Conservation (phyloP, 371 early-diverging fungal genomes). For the Mortierella sp. region DNA sequence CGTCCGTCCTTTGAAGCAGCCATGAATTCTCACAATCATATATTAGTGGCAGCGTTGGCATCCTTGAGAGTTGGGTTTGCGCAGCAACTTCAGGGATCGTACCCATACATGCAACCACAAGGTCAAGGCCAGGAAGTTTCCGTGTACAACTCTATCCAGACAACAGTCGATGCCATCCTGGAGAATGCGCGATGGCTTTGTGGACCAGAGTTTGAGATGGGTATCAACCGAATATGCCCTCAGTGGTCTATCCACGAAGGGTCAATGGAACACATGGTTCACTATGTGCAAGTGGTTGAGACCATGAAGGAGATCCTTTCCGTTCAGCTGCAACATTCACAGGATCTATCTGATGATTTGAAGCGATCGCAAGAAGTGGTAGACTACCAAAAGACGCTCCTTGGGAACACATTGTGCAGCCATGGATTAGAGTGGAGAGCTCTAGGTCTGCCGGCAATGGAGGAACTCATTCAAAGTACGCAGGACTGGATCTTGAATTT, state of each 20-base stretch:
- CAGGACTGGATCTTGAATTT: constrained; percentile 48
- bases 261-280: constrained; percentile 40
- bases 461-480: constrained; percentile 30
- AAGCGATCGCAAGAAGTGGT: constrained; percentile 40
- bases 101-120: neutral
- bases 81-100: constrained; percentile 3
- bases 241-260: constrained; percentile 32
- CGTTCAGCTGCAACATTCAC: constrained; percentile 34
- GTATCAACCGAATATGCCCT: constrained; percentile 38
- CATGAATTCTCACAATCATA: constrained; percentile 16
- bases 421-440: constrained; percentile 41
- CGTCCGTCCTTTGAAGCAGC: constrained; percentile 28
- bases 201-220: constrained; percentile 48
- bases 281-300: constrained; percentile 48
- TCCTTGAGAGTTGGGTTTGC: constrained; percentile 20
- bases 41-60: constrained; percentile 10
- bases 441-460: constrained; percentile 42
- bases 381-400: constrained; percentile 40
- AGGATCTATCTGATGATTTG: constrained; percentile 36
- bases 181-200: constrained; percentile 46
- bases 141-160: constrained; percentile 26
- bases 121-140: constrained; percentile 26
- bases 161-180: constrained; percentile 25
- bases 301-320: constrained; percentile 46
- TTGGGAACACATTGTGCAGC: constrained; percentile 38